These are phyloP conservation scores for Sporothrix curviconia DNA, from an alignment of 2,329 filamentous ascomycete genomes.

Conservation along the genomic window DNA sequence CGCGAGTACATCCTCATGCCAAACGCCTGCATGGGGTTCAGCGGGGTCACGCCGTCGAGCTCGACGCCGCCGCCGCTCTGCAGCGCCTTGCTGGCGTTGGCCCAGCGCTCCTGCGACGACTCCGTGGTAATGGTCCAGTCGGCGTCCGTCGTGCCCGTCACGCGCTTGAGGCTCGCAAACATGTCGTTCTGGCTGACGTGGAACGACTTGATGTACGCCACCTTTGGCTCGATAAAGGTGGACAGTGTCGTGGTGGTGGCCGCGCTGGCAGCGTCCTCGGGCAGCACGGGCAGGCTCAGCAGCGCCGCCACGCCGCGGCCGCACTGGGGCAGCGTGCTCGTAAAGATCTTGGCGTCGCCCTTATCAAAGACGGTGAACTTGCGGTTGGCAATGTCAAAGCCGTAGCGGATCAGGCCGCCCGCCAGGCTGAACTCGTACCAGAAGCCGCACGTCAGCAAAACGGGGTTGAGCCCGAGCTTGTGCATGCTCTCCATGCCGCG, in stretches of 20 bases:
- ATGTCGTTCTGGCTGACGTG: conserved; percentile 57
- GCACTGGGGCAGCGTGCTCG: conserved; percentile 53
- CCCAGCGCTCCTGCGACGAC: conserved; percentile 39
- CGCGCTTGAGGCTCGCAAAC: conserved; percentile 53
- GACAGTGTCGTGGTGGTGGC: conserved; percentile 14
- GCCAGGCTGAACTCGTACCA: conserved; percentile 49
- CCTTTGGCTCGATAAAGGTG: background rate
- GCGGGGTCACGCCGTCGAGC: conserved; percentile 29
- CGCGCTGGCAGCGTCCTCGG: conserved; percentile 2
- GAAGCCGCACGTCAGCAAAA: conserved; percentile 37
- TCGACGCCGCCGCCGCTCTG: conserved; percentile 1
- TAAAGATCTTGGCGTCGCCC: conserved; percentile 49
- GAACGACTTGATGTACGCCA: conserved; percentile 51
- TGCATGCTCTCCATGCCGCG: conserved; percentile 32
- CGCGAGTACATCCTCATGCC: conserved; percentile 47
- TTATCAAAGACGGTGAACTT: conserved; percentile 42
- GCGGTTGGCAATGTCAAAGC: conserved; percentile 23
- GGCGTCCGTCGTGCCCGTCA: conserved; percentile 47
- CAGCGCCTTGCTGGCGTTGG: conserved; percentile 39
- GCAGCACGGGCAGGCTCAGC: conserved; percentile 33
- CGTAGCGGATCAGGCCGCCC: conserved; percentile 20
- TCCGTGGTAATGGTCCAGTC: conserved; percentile 56
- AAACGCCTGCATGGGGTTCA: conserved; percentile 36
- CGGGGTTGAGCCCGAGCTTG: conserved; percentile 26
- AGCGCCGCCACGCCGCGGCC: conserved; percentile 34